Conservation (phyloP, 805 yeast genomes). For the Blastobotrys terrestris region DNA sequence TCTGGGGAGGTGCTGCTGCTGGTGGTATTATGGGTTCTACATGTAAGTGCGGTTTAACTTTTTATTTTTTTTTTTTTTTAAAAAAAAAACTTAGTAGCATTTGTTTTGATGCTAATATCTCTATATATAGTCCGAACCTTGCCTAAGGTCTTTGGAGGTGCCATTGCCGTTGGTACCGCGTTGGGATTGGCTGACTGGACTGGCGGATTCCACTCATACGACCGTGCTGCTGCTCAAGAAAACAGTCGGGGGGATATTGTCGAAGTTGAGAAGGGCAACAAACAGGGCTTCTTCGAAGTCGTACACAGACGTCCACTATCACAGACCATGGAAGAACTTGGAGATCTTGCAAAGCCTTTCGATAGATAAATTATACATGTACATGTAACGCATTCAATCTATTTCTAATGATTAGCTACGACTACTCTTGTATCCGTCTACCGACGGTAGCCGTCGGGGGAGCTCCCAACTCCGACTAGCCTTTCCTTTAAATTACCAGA, state of each 20-base stretch:
- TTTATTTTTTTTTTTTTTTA: too few relatives aligned
- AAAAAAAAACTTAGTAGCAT: too few relatives aligned
- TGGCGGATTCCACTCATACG: constrained; percentile 23
- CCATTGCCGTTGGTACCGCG: constrained; percentile 39
- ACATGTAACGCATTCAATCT: not conserved
- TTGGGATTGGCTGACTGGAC: constrained; percentile 37
- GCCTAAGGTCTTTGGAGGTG: constrained; percentile 41
- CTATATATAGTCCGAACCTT: too few relatives aligned
- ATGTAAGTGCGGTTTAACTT: constrained; percentile 18
- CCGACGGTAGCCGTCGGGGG: not conserved
- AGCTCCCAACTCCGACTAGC: not conserved
- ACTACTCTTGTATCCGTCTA: not conserved
- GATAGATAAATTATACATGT: constrained; percentile 8
- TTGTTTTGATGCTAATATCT: too few relatives aligned
- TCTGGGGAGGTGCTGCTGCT: constrained; percentile 43
- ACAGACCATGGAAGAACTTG: constrained; percentile 70
- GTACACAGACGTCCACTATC: constrained; percentile 75
- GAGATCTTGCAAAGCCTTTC: constrained; percentile 33
- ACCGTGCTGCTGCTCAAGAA: constrained; percentile 23
- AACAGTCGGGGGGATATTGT: constrained; percentile 32
- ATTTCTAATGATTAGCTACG: not conserved
- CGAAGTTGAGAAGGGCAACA: constrained; percentile 30
- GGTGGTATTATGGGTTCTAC: constrained; percentile 37
- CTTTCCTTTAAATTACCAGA: not conserved
- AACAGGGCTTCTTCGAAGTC: constrained; percentile 72